Conservation (phyloP, 768 basidiomycete genomes). For the Serendipita sp. region DNA sequence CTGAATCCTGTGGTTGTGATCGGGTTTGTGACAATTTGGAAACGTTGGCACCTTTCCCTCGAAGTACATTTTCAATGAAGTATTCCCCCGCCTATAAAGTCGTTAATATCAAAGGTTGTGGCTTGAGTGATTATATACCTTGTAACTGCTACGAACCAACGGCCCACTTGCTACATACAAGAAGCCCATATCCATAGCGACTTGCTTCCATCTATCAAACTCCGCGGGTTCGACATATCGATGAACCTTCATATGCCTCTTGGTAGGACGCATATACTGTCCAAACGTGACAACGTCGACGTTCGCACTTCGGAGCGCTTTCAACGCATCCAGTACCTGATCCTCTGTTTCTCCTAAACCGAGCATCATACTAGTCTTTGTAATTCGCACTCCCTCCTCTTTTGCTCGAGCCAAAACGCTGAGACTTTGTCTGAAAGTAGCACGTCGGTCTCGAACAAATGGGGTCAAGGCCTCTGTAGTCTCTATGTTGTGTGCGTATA, state of each 20-base stretch:
- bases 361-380: slow-evolving; percentile 98
- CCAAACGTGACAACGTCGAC: slow-evolving; percentile 99
- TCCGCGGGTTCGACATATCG: slow-evolving; percentile 90
- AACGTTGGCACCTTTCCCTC: slow-evolving; percentile 30
- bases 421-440: slow-evolving; percentile 75
- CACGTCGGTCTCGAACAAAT: slow-evolving; percentile 86
- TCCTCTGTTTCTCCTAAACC: slow-evolving; percentile 84
- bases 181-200: slow-evolving; percentile 90
- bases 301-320: slow-evolving; percentile 70
- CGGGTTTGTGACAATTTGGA: background rate
- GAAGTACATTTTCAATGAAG: slow-evolving; percentile 82
- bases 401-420: slow-evolving; percentile 72
- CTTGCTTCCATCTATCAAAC: slow-evolving; percentile 78
- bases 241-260: slow-evolving; percentile 97
- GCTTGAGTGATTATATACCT: slow-evolving; percentile 34
- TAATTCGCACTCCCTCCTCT: slow-evolving; percentile 66
- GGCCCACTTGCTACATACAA: slow-evolving; percentile 95
- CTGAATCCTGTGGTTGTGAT: too few species aligned
- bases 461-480: slow-evolving; percentile 91
- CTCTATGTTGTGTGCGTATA: slow-evolving; percentile 96
- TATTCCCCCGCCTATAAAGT: slow-evolving; percentile 73
- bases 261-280: slow-evolving; percentile 99
- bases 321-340: slow-evolving; percentile 66
- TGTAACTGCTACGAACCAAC: slow-evolving; percentile 89
- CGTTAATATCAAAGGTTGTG: background rate